phyloP scores from a whole-genome alignment of 1,139 yeast species.

The Hansenula anomala region DNA sequence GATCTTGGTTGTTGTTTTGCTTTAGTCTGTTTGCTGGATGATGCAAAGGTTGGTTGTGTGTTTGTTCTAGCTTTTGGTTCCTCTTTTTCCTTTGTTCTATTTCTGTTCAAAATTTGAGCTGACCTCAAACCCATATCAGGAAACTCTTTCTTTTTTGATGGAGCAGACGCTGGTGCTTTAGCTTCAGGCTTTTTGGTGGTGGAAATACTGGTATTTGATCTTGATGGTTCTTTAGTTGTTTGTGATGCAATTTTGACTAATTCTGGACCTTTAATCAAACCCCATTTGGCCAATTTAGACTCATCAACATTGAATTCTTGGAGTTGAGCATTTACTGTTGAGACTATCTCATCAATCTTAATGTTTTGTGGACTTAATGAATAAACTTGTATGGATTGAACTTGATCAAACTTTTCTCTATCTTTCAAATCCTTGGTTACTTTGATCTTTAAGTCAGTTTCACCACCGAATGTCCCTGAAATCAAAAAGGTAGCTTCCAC shows the following conservation, averaged over 20 bases:
- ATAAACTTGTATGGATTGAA: slow-evolving; percentile 20
- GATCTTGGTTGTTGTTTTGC: slow-evolving; percentile 4
- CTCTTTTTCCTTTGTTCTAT: slow-evolving; percentile 6
- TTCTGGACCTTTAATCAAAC: slow-evolving; percentile 24
- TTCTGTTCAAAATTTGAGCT: slow-evolving; percentile 13
- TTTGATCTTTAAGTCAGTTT: slow-evolving; percentile 9
- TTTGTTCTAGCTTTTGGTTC: slow-evolving; percentile 3
- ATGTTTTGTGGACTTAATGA: slow-evolving; percentile 18
- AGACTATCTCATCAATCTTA: slow-evolving; percentile 16
- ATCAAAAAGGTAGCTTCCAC: slow-evolving; percentile 22
- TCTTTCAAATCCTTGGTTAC: slow-evolving; percentile 16
- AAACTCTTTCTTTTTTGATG: slow-evolving; percentile 6
- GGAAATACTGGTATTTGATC: no score
- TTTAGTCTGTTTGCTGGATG: slow-evolving; percentile 3
- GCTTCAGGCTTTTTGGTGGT: not conserved
- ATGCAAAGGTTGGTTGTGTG: slow-evolving; percentile 12
- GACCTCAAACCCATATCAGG: slow-evolving; percentile 18
- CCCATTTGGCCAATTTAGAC: slow-evolving; percentile 22
- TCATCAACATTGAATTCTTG: slow-evolving; percentile 9
- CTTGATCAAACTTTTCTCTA: slow-evolving; percentile 13
- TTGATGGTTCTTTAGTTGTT: no score
- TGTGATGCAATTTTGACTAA: slow-evolving; percentile 4
- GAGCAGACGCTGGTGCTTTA: not conserved
- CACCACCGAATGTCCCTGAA: slow-evolving; percentile 16
- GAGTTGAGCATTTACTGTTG: slow-evolving; percentile 12